Percentiles rank a stretch among this genome's conserved stretches.
Conservation (phyloP, 2,329 filamentous ascomycete genomes). For the Alternaria viburni region DNA sequence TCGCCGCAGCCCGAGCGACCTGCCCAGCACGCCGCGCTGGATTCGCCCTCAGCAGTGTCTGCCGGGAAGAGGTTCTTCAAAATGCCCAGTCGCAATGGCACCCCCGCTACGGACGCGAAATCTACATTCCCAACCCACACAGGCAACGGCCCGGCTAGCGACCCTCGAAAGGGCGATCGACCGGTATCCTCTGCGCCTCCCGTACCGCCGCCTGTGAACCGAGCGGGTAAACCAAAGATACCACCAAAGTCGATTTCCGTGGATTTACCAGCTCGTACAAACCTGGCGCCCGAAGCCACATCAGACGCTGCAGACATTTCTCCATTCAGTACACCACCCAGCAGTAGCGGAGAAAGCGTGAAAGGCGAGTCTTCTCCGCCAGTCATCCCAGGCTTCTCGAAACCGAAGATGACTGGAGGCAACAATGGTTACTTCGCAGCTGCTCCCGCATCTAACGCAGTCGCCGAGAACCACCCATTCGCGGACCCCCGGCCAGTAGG, state of each 20-base stretch:
- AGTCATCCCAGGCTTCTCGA: conserved; percentile 30
- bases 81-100: conserved; percentile 49
- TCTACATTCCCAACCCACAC: conserved; percentile 29
- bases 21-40: conserved; percentile 32
- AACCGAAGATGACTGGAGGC: conserved; percentile 24
- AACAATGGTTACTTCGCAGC: conserved; percentile 45
- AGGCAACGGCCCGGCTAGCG: conserved; percentile 20
- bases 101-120: conserved; percentile 50
- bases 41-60: conserved; percentile 22
- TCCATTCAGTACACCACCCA: conserved; percentile 86
- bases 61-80: conserved; percentile 43
- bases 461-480: conserved; percentile 33
- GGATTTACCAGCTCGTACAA: conserved; percentile 28
- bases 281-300: conserved; percentile 51
- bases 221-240: conserved; percentile 78
- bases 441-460: conserved; percentile 36
- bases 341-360: conserved; percentile 70
- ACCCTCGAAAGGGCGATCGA: conserved; percentile 41
- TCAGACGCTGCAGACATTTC: conserved; percentile 63
- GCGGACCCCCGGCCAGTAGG: conserved; percentile 28
- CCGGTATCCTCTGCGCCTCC: conserved; percentile 50
- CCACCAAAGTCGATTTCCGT: conserved; percentile 54
- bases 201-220: conserved; percentile 76
- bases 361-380: conserved; percentile 38
- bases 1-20: conserved; percentile 44